Evolutionary conservation across 176 grass and related monocot genomes (phyloP).

Genomic region (Zea luxurians): DNA sequence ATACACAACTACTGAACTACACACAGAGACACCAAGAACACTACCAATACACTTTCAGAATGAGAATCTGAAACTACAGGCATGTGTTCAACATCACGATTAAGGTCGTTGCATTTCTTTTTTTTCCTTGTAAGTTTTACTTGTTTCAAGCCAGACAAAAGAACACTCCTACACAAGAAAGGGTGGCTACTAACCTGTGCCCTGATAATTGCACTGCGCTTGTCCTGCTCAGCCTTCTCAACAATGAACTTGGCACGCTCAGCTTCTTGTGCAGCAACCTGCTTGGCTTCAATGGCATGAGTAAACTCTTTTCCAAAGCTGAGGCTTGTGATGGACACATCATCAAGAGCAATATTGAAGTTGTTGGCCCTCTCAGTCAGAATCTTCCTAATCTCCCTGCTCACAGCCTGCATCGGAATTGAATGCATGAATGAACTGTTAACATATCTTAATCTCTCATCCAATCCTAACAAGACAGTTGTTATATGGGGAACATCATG

Average conservation of each 20-base stretch:
- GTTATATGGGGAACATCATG: background rate
- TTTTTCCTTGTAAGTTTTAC: background rate
- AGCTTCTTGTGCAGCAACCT: conserved; percentile 91
- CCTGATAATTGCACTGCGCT: conserved; percentile 71
- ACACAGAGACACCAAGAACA: background rate
- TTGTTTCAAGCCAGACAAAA: background rate
- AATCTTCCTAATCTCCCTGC: conserved; percentile 96
- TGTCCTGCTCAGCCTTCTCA: conserved; percentile 91
- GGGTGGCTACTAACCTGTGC: conserved; percentile 51
- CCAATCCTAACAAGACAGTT: background rate
- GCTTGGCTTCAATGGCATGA: conserved; percentile 94
- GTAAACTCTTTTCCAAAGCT: conserved; percentile 96
- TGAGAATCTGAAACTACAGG: background rate
- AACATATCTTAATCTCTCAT: conserved; percentile 6
- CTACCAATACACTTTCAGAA: background rate
- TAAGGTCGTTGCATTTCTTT: background rate
- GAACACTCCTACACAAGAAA: conserved; percentile 8
- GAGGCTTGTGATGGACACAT: conserved; percentile 91
- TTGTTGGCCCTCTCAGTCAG: conserved; percentile 89
- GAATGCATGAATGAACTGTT: background rate
- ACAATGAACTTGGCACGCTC: conserved; percentile 90
- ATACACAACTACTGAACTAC: background rate
- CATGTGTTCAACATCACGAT: background rate
- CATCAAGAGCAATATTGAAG: conserved; percentile 93
- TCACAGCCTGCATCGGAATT: conserved; percentile 63